Evolutionary conservation across 2,329 filamentous ascomycete genomes (phyloP), one percentile per base, ranked within the genome.

Genomic region (Penicillium corylophilum): DNA sequence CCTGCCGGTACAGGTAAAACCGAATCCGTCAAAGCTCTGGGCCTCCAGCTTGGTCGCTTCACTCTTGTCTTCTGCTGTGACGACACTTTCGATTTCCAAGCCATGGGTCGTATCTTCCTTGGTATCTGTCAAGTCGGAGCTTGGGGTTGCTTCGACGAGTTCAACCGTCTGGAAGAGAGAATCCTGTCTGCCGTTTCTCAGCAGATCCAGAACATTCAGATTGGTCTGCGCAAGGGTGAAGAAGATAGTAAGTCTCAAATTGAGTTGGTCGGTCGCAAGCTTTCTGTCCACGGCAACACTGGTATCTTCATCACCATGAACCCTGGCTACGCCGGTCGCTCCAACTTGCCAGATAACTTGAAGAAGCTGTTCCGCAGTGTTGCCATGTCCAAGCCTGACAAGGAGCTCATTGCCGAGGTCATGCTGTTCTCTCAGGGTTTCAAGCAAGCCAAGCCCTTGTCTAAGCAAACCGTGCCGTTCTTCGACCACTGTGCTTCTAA

Each of bases 221-320:
- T 97, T 57, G 94, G 95, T 51, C 79, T 99, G 48, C 92, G 92
- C 70, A 90, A 93, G 69, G 87, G 88, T 29, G 87, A 79, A 7
- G 85, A 90, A 49, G 89, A 96, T 63, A 84, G 88, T 6, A 90
- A 89, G 69, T 80, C 90, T 2, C 89, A 96, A 68, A 97, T 99
- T 62, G 94, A 99, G 71, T 80, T 99, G 18, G 89, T 97, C 48
- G 93, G 93, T 44, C 89, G 94, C 49, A 91, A 95, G 62, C 81
- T 99, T 43, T 84, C 82, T 57, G 94, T 99, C 61, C 95, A 96
- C 66, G 81, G 82, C 55, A 95, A 96, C 69, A 97, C 95, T 45
- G 94, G 94, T 63, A 94, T 99, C 70, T 99, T 99, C 78, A 99
- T 99, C 71, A 99, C 94, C 35, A 99, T 99, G 95, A 99, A 99